Base-by-base conservation (phyloP, 2,329 filamentous ascomycete genomes). In the Penicillium sp. region DNA sequence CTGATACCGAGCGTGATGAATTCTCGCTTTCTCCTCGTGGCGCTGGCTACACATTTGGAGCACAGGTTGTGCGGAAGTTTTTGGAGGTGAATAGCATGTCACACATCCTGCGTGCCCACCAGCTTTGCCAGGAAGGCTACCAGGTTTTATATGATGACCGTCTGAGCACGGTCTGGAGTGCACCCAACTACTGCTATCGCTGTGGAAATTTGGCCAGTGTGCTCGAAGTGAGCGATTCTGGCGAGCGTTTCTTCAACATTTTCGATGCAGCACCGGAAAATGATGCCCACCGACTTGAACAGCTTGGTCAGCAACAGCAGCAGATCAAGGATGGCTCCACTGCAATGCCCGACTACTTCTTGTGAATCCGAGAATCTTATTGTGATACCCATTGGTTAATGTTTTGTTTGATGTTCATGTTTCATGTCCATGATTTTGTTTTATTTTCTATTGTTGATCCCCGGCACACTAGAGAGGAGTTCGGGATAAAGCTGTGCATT, bases 181-280 rank as follows among this genome's bases (percentile, higher is more conserved):
- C 94, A 4, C 94, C 94, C 2, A 99, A 95, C 67, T 95, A 95
- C 76, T 95, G 90, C 75, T 96, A 96, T 73, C 82, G 92, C 34
- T 99, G 94, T 75, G 94, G 94, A 43, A 99, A 99, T 72, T 87
- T 97, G 84, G 94, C 94, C 8, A 96, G 91, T 73, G 94, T 99
- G 42, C 81, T 99, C 35, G 94, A 99, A 76, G 94, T 99, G 54
- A 93, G 91, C 71, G 91, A 96, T 69, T 88, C 87, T 0, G 93
- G 94, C 35, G 91, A 96, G 74, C 82, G 93, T 55, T 96, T 90
- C 74, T 99, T 97, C 79, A 99, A 99, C 71, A 92, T 97, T 23
- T 99, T 99, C 72, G 91, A 95, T 53, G 94, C 94, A 3, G 93
- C 94, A 27, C 94, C 94, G 2, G 94, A 99, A 74, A 76, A 99